Percentiles rank a stretch among this genome's conserved stretches.
Evolutionary conservation across 441 rosid genomes (phyloP).

Genomic region (Pelargonium australe): DNA sequence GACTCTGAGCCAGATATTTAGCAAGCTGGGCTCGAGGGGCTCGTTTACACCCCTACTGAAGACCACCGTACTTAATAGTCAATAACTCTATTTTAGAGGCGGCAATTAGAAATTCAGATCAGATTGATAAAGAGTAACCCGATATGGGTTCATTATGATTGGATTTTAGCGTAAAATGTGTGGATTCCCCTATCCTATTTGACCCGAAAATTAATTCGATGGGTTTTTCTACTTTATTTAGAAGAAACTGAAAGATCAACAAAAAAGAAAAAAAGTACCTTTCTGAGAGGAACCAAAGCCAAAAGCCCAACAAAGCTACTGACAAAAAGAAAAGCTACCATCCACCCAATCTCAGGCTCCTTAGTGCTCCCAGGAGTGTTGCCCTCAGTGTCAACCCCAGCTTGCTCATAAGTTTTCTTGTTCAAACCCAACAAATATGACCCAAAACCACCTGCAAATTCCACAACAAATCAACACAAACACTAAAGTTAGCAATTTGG

Average conservation of each 20-base stretch:
- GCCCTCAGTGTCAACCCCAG: conserved; percentile 52
- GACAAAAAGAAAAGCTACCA: conserved; percentile 70
- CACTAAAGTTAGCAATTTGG: not conserved
- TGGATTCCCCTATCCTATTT: too few species aligned
- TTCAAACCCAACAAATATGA: conserved; percentile 80
- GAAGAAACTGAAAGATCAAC: not conserved
- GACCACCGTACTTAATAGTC: too few species aligned
- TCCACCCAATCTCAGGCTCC: conserved; percentile 89
- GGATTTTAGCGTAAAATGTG: too few species aligned
- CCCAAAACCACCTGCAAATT: conserved; percentile 76
- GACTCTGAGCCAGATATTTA: too few species aligned
- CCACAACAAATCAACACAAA: not conserved
- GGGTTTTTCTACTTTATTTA: not conserved
- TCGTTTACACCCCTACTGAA: too few species aligned
- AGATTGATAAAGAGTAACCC: too few species aligned
- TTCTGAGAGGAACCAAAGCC: conserved; percentile 81
- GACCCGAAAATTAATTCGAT: too few species aligned
- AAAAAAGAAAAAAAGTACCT: conserved; percentile 33
- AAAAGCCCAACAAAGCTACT: conserved; percentile 75
- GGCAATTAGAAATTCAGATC: too few species aligned
- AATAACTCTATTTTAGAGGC: too few species aligned
- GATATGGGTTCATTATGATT: too few species aligned
- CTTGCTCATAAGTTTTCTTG: conserved; percentile 55
- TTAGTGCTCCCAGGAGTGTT: conserved; percentile 55
- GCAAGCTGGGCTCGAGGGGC: too few species aligned